Conservation (phyloP, 495 filamentous ascomycete species). For the Penicillium parvum region DNA sequence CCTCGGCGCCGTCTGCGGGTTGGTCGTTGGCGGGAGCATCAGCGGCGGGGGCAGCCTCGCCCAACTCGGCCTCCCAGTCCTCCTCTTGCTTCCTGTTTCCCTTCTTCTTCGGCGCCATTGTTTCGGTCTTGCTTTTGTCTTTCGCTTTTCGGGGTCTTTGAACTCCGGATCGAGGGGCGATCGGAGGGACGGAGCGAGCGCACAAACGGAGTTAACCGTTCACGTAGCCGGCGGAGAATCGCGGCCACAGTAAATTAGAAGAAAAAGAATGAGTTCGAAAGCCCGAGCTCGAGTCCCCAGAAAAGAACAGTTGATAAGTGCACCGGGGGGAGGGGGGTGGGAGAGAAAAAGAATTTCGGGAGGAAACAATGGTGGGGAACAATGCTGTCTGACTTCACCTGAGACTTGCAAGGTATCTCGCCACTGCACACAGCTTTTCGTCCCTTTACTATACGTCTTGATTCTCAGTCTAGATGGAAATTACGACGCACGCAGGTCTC, state of each 20-base stretch:
- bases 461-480: too few species aligned
- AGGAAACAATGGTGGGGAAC: conserved; percentile 30
- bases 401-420: conserved; percentile 3
- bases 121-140: conserved; percentile 7
- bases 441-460: too few species aligned
- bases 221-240: conserved; percentile 11
- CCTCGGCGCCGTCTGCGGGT: conserved; percentile 51
- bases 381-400: conserved; percentile 21
- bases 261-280: conserved; percentile 10
- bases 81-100: conserved; percentile 81
- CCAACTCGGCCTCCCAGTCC: conserved; percentile 96
- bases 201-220: conserved; percentile 36
- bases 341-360: conserved; percentile 28
- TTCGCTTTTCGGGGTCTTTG: conserved; percentile 5
- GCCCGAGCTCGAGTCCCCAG: conserved; percentile 17
- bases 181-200: conserved; percentile 19
- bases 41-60: conserved; percentile 60
- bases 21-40: conserved; percentile 47
- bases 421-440: conserved; percentile 10
- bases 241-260: conserved; percentile 10
- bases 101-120: conserved; percentile 93
- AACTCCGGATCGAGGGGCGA: conserved; percentile 15
- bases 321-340: conserved; percentile 15
- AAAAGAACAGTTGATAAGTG: conserved; percentile 21
- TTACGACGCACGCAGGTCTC: too few species aligned